Base-by-base conservation (phyloP, 306 rosid genomes). In the Urtica urens region DNA sequence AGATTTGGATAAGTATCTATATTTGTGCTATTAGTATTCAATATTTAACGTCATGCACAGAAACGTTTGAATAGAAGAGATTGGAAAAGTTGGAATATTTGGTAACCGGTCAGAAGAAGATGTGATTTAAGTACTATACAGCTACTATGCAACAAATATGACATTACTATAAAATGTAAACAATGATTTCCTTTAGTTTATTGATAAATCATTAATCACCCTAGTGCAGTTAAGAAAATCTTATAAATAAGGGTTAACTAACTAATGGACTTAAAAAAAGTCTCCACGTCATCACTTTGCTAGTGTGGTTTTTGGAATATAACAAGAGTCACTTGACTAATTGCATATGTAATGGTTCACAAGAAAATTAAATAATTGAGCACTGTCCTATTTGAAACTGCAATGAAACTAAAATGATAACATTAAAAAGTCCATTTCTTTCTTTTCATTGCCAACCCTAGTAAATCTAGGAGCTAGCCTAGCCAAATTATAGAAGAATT, bases 71-170 rank as follows among this genome's bases (percentile, higher is more conserved):
- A 55, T 41, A 57, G 12, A 64, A 57, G 30, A 57, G 46, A 63
- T 59, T 26, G 47, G 37, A 25, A 44, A 49, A 37, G 15, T 6
- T 21, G 66, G 64, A 67, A 59, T 67, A 62, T 58, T 80, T 80
- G 78, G 74, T 72, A 57, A 69, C 48, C 60, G 57, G 30, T 16
- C 46, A 0, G 19, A 41, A 25, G 38, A 57, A 57, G 45, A 18
- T 8, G 34, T 40, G 50, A 37, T 25, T 41, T 23, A 51, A 55
- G 31, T 34, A 22, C 28, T 29, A 31, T 17, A 27, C 42, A 42
- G 25, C 70, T 19, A 40, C 28, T 37, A n/a, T 16, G n/a, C 10
- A 35, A 7, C n/a, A 45, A 17, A 21, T 17, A 12, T 24, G 14
- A 15, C 38, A 10, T n/a, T 40, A 22, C 9, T 53, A 15, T 18